A percentile compares a stretch with the other conserved stretches of the same genome.
Evolutionary conservation across 1,139 yeast genomes (phyloP).

Genomic region (Hanseniaspora uvarum): DNA sequence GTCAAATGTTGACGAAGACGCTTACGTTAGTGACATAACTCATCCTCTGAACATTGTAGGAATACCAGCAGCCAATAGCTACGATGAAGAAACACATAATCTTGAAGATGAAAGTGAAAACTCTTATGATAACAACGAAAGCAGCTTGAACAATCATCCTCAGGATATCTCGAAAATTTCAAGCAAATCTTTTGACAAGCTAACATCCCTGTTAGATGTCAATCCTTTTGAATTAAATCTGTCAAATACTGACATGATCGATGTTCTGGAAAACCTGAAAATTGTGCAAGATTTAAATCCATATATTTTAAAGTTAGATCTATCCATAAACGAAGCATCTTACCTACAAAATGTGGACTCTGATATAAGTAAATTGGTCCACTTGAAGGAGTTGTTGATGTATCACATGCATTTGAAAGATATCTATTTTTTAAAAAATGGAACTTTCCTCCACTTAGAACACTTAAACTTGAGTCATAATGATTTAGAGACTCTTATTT

Average conservation of each 20-base stretch:
- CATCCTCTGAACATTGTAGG: constrained; percentile 6
- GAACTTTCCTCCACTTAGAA: constrained; percentile 23
- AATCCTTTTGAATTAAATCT: constrained; percentile 11
- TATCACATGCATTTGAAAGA: constrained; percentile 22
- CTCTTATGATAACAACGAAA: not conserved
- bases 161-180: not conserved
- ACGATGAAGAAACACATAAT: not conserved
- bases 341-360: not conserved
- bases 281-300: constrained; percentile 9
- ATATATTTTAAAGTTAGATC: constrained; percentile 6
- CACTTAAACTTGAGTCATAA: constrained; percentile 17
- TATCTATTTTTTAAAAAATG: constrained; percentile 25
- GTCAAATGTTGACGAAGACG: not conserved
- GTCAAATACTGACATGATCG: not conserved
- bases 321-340: constrained; percentile 4
- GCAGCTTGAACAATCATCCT: not conserved
- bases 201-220: not conserved
- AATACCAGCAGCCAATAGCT: not conserved
- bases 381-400: constrained; percentile 24
- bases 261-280: constrained; percentile 11
- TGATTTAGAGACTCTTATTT: not conserved
- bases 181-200: constrained; percentile 6
- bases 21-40: constrained; percentile 7
- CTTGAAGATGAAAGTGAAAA: not conserved
- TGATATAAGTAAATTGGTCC: constrained; percentile 15